A percentile compares a stretch with the other conserved stretches of the same genome.
Conservation (phyloP, 495 filamentous ascomycete species). For the Arthonia radiata region DNA sequence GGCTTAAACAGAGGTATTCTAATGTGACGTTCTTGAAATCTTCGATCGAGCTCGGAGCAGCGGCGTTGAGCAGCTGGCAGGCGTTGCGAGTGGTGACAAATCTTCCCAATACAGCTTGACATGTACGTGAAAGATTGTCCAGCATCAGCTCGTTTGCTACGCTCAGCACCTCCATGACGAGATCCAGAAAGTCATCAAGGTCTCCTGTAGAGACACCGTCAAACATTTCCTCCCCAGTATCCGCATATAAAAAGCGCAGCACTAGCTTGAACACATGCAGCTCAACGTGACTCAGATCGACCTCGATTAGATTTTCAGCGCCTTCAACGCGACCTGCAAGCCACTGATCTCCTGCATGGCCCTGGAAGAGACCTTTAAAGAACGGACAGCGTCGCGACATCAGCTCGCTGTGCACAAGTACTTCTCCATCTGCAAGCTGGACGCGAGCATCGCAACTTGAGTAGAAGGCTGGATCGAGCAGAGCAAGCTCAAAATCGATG, state of each 20-base stretch:
- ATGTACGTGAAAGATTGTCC: conserved; percentile 67
- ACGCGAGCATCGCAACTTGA: conserved; percentile 50
- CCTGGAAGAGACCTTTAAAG: conserved; percentile 71
- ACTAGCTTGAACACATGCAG: conserved; percentile 51
- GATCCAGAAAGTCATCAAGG: conserved; percentile 61
- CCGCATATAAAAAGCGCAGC: conserved; percentile 60
- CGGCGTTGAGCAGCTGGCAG: conserved; percentile 55
- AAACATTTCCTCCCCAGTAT: conserved; percentile 59
- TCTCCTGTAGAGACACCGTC: conserved; percentile 43
- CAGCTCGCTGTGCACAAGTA: conserved; percentile 48
- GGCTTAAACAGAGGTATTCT: conserved; percentile 75
- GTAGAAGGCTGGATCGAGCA: conserved; percentile 42
- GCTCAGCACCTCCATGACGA: conserved; percentile 77
- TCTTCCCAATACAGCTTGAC: conserved; percentile 64
- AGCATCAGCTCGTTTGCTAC: conserved; percentile 90
- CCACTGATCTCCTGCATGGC: conserved; percentile 65
- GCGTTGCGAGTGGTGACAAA: conserved; percentile 79
- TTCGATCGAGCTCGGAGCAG: conserved; percentile 54
- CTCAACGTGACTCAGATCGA: conserved; percentile 66
- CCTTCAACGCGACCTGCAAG: conserved; percentile 36
- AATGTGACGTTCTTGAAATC: conserved; percentile 74
- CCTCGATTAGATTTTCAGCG: conserved; percentile 28
- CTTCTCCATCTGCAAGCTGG: conserved; percentile 43
- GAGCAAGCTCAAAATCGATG: conserved; percentile 38
- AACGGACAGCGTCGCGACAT: conserved; percentile 75